phyloP scores from a whole-genome alignment of 2,329 filamentous ascomycete genomes.

The Colletotrichum horii region DNA sequence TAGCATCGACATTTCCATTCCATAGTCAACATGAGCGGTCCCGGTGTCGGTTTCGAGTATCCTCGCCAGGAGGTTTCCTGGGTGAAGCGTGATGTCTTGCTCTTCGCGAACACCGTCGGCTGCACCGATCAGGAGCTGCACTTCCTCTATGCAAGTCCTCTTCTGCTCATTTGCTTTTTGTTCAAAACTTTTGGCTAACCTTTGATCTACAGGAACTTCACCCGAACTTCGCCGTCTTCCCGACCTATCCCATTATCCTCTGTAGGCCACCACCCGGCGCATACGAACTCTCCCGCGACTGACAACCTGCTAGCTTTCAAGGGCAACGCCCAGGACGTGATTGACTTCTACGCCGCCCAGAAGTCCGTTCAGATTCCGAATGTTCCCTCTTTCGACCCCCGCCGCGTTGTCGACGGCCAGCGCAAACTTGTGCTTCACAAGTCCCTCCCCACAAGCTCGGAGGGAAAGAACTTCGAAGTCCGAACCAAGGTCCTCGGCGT shows the following conservation, averaged over 20 bases:
- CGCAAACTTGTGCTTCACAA: constrained; percentile 80
- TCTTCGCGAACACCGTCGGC: constrained; percentile 92
- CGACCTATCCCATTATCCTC: constrained; percentile 84
- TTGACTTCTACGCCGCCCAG: constrained; percentile 82
- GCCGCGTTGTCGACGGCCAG: constrained; percentile 82
- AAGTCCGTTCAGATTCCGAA: constrained; percentile 72
- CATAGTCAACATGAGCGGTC: constrained; percentile 33
- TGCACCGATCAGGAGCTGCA: constrained; percentile 86
- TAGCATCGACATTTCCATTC: background rate
- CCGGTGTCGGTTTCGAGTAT: constrained; percentile 79
- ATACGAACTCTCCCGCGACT: background rate
- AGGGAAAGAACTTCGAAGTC: constrained; percentile 76
- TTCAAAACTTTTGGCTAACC: background rate
- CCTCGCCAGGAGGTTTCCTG: constrained; percentile 78
- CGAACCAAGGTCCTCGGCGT: constrained; percentile 81
- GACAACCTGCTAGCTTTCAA: constrained; percentile 68
- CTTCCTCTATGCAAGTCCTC: constrained; percentile 78
- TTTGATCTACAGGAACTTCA: constrained; percentile 73
- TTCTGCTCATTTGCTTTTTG: background rate
- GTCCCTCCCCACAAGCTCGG: constrained; percentile 74
- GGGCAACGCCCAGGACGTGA: constrained; percentile 73
- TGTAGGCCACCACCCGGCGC: constrained; percentile 51
- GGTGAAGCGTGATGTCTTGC: constrained; percentile 85
- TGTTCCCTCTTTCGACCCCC: constrained; percentile 77
- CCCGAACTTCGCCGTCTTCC: constrained; percentile 85